These are phyloP conservation scores for Thielaviopsis euricoi DNA, from an alignment of 2,329 filamentous ascomycete genomes.

Conservation along the genomic window DNA sequence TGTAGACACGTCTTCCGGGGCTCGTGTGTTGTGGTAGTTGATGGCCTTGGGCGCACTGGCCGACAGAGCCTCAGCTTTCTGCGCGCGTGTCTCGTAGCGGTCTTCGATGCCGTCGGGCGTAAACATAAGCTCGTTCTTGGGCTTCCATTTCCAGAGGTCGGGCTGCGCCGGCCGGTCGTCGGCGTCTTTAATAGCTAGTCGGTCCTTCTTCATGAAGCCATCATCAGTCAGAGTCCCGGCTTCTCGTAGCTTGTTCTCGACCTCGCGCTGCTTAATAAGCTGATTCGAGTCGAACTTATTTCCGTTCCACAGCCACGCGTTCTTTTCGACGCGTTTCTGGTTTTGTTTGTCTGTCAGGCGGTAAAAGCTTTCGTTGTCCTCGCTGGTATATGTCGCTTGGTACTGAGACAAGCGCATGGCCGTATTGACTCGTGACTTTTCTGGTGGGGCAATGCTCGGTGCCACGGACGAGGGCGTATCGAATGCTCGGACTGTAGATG, in stretches of 20 bases:
- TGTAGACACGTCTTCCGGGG: conserved; percentile 20
- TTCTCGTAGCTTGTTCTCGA: conserved; percentile 35
- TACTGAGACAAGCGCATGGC: conserved; percentile 48
- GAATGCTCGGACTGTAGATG: conserved; percentile 22
- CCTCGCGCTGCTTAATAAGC: conserved; percentile 50
- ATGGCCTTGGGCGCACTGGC: conserved; percentile 62
- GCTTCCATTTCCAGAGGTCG: conserved; percentile 56
- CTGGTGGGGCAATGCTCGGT: background rate
- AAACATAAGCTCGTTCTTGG: conserved; percentile 84
- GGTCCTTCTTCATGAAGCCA: conserved; percentile 35
- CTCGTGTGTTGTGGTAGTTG: conserved; percentile 69
- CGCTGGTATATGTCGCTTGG: conserved; percentile 86
- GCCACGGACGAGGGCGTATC: conserved; percentile 6
- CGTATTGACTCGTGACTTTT: conserved; percentile 6
- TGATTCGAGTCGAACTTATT: conserved; percentile 79
- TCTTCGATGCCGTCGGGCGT: conserved; percentile 48
- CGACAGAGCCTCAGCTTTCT: conserved; percentile 53
- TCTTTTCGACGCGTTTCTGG: conserved; percentile 63
- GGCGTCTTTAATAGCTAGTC: conserved; percentile 47
- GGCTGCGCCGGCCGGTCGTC: conserved; percentile 58
- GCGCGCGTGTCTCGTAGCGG: conserved; percentile 41
- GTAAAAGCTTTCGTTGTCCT: conserved; percentile 97
- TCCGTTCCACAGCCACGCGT: conserved; percentile 74
- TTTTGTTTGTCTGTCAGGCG: conserved; percentile 84
- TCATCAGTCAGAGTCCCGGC: conserved; percentile 35